Evolutionary conservation across 148 eudicot genomes (phyloP).

Genomic region (Polygonum aviculare): DNA sequence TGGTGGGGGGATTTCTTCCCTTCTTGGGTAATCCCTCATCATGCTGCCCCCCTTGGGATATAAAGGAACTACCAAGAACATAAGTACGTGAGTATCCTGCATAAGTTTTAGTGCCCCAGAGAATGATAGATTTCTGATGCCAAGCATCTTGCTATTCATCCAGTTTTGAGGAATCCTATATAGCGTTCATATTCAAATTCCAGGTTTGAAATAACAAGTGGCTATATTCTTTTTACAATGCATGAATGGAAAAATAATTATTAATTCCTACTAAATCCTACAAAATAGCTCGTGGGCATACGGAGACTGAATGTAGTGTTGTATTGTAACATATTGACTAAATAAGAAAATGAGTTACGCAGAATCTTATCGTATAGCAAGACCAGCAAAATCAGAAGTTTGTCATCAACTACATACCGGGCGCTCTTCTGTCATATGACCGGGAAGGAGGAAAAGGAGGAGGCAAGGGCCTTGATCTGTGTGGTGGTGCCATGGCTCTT

Average conservation of each 20-base stretch:
- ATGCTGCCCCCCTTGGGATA: constrained; percentile 60
- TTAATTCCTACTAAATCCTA: not conserved
- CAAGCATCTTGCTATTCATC: no score
- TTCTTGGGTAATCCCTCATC: constrained; percentile 63
- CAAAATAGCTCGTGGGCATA: not conserved
- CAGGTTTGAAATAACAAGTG: no score
- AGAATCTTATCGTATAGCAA: not conserved
- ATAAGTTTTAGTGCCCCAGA: constrained; percentile 31
- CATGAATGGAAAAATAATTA: no score
- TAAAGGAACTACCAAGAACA: constrained; percentile 41
- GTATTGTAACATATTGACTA: no score
- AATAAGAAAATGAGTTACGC: no score
- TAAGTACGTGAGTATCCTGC: not conserved
- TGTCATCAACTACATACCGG: constrained; percentile 42
- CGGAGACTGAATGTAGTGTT: no score
- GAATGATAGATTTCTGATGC: no score
- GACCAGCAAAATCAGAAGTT: not conserved
- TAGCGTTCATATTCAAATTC: no score
- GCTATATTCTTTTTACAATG: no score
- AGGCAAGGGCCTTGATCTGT: constrained; percentile 62
- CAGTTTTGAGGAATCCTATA: no score
- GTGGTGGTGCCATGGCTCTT: constrained; percentile 39
- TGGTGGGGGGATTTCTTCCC: constrained; percentile 57
- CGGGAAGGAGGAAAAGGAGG: constrained; percentile 58
- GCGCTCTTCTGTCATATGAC: constrained; percentile 80